A percentile compares a stretch with the other conserved stretches of the same genome.
These are phyloP conservation scores for Dioszegia crocea DNA, from an alignment of 768 basidiomycete genomes.

Conservation along the genomic window DNA sequence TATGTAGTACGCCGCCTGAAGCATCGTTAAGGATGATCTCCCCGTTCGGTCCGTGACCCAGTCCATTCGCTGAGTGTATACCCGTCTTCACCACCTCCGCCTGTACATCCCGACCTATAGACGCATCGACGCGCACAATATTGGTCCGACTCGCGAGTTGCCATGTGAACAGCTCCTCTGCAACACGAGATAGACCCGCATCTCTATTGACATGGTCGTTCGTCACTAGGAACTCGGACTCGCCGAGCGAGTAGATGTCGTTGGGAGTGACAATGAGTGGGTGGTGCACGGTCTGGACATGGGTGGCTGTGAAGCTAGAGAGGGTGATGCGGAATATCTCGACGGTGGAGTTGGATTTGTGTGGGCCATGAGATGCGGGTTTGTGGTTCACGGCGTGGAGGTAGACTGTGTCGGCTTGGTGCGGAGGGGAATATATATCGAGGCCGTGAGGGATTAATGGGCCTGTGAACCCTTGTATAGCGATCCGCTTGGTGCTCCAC, in stretches of 20 bases:
- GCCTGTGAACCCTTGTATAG: conserved; percentile 4
- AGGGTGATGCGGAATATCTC: conserved; percentile 28
- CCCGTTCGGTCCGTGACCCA: conserved; percentile 14
- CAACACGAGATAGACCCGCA: conserved; percentile 9
- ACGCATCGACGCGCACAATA: conserved; percentile 10
- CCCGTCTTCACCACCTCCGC: conserved; percentile 14
- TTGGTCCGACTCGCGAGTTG: conserved; percentile 6
- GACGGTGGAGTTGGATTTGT: conserved; percentile 17
- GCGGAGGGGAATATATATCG: conserved; percentile 19
- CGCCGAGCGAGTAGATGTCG: conserved; percentile 19
- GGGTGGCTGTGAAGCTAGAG: background rate
- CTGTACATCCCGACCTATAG: background rate
- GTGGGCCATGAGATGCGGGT: background rate
- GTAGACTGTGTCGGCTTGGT: conserved; percentile 12
- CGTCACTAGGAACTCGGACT: conserved; percentile 21
- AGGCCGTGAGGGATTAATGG: conserved; percentile 31
- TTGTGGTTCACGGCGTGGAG: conserved; percentile 33
- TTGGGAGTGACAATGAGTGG: conserved; percentile 26
- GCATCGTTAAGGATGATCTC: conserved; percentile 22
- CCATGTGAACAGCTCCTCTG: conserved; percentile 19
- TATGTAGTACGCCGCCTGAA: conserved; percentile 11
- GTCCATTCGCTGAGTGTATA: conserved; percentile 31
- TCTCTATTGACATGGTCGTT: conserved; percentile 25
- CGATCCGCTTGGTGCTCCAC: conserved; percentile 8
- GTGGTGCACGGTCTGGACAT: conserved; percentile 20